Base-by-base conservation (phyloP, 108 stramenopile species). In the Cylindrotheca closterium region DNA sequence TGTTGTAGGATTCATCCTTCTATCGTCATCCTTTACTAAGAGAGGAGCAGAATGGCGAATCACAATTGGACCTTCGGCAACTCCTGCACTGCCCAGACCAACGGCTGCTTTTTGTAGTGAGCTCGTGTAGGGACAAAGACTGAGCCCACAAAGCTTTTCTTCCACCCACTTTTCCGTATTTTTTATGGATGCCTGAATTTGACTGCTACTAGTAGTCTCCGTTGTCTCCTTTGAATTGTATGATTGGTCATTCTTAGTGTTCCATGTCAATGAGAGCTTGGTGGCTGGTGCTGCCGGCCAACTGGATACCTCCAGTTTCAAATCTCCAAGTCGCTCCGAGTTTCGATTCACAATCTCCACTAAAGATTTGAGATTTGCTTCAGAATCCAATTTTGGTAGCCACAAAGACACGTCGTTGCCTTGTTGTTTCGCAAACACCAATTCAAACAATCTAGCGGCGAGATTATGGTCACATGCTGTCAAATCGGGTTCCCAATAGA, bases 121-220 rank as follows among this genome's bases (percentile, higher is more conserved):
- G 31, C 71, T 62, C 24, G 81, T 82, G 60, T 82, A 79, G 1
- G 81, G 81, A 47, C 81, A 82, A n/a, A 82, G 65, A 28, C 52
- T 47, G 31, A 76, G 72, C 42, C 65, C 55, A 55, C 78, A 75
- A 26, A 79, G 65, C 23, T 66, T 76, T 29, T 79, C 52, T n/a
- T 75, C 51, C n/a, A 82, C 65, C 81, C 81, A 82, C 12, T 52
- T 37, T 52, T 72, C 51, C 0, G 81, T 82, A 29, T 56, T 55
- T 2, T 34, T 4, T 19, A 37, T 21, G 5, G 71, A 71, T 26
- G 63, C 30, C 4, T 32, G 19, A 15, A 52, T 57, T 19, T 66
- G 32, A 23, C 21, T 7, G 15, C 17, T 17, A 46, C n/a, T n/a
- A n/a, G n/a, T n/a, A n/a, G n/a, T n/a, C 15, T 42, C 37, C 10